Base-by-base conservation (phyloP, 1,284 basidiomycete genomes). In the Sparassis latifolia region DNA sequence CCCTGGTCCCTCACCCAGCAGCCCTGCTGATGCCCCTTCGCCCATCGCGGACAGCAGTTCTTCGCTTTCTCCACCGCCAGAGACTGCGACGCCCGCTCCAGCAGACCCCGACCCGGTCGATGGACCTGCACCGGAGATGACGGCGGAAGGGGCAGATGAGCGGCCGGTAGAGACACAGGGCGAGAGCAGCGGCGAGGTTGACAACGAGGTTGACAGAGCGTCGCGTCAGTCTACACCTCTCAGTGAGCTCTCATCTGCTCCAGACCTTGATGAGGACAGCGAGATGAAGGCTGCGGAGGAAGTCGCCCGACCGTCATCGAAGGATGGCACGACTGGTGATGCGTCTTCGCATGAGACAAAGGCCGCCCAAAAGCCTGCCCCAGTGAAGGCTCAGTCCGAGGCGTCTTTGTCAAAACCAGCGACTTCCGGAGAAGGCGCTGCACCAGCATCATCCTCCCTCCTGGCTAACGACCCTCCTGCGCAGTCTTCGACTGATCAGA, bases 201-300 rank as follows among this genome's bases (percentile, higher is more conserved):
- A 52, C 28, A 62, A 64, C 12, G 59, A 59, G 37, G 55, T 64
- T 28, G 70, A 67, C 51, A 64, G 65, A 43, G 63, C 62, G 32
- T 81, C 79, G 45, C 68, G 77, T 33, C 71, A 73, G 52, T 79
- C 80, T 37, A 84, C 84, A 0, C 84, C 84, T 3, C 76, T 86
- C 61, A 85, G 81, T 56, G 84, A 86, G 55, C 77, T 86, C 33
- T 84, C 84, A 4, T 79, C 81, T 5, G 74, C 79, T 0, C 76
- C 78, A 44, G 80, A 80, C 30, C 20, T 44, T 6, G 52, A 54
- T 29, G 49, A 54, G 1, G 50, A 51, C 10, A 49, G 45, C 43
- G 49, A 58, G 45, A 49, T 42, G 27, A 53, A 56, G 31, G 50
- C 37, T 31, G 55, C 44, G 39, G 53, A 44, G 5, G 37, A 39